Percentiles rank a stretch among this genome's conserved stretches.
These are phyloP conservation scores for Saturnispora silvae DNA, from an alignment of 805 yeast genomes.

Conservation along the genomic window DNA sequence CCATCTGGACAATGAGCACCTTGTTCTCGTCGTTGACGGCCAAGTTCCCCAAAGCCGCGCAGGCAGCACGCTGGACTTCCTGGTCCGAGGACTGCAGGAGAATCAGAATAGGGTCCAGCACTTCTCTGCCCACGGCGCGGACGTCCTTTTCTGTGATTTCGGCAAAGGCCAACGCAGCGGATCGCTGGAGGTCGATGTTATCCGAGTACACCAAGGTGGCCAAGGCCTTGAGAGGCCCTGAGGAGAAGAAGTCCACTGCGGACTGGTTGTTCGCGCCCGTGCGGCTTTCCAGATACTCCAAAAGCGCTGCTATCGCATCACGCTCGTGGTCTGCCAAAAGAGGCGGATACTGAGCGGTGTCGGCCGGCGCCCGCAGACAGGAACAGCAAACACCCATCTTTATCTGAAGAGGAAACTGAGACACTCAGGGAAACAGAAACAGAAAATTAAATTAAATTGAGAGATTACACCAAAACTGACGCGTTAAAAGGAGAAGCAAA, in stretches of 20 bases:
- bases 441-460: too few relatives aligned
- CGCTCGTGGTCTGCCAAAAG: conserved; percentile 91
- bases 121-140: conserved; percentile 81
- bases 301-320: conserved; percentile 84
- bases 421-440: too few relatives aligned
- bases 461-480: too few relatives aligned
- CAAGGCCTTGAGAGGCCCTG: conserved; percentile 79
- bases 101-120: conserved; percentile 85
- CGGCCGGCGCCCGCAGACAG: conserved; percentile 31
- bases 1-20: conserved; percentile 91
- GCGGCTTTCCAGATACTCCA: conserved; percentile 82
- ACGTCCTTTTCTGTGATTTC: conserved; percentile 97
- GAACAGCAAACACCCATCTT: conserved; percentile 46
- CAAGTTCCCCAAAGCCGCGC: conserved; percentile 96
- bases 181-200: conserved; percentile 86
- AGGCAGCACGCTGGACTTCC: conserved; percentile 96
- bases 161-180: conserved; percentile 97
- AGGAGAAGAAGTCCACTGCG: conserved; percentile 78
- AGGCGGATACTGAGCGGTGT: conserved; percentile 62
- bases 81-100: conserved; percentile 78
- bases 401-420: background rate
- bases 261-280: conserved; percentile 83
- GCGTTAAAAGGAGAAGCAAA: too few relatives aligned
- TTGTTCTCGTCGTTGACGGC: conserved; percentile 96
- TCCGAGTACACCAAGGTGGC: conserved; percentile 91